A percentile compares a stretch with the other conserved stretches of the same genome.
Conservation (phyloP, 148 eudicot species). For the Chenopodium album region DNA sequence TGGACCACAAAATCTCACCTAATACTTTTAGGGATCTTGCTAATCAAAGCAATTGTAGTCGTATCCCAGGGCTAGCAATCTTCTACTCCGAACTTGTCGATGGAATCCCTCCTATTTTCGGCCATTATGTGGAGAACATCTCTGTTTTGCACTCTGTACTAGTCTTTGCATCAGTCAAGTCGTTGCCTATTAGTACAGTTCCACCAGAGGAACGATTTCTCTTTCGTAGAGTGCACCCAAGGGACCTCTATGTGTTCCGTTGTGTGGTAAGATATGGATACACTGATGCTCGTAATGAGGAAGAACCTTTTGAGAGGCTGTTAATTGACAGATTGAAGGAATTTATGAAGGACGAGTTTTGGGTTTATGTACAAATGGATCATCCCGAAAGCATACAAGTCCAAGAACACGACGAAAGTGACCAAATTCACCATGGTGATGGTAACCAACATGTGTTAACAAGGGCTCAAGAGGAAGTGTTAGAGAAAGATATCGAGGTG, state of each 20-base stretch:
- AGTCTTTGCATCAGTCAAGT: background rate
- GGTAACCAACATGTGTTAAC: background rate
- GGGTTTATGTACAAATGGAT: constrained; percentile 13
- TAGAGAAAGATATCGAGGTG: background rate
- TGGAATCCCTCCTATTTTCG: background rate
- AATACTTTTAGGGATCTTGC: background rate
- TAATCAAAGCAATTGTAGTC: background rate
- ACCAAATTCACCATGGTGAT: constrained; percentile 58
- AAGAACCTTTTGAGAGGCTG: background rate
- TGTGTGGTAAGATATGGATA: background rate
- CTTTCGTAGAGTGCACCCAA: background rate
- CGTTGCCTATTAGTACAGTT: background rate
- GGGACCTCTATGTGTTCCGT: background rate
- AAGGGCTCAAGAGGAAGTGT: background rate
- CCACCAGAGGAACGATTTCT: background rate
- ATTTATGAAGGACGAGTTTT: constrained; percentile 34
- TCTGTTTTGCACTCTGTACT: background rate
- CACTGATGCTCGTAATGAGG: background rate
- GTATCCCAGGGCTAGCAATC: background rate
- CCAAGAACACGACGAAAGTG: background rate
- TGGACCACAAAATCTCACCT: background rate
- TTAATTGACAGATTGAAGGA: background rate
- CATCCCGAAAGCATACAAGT: constrained; percentile 40
- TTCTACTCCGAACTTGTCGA: background rate
- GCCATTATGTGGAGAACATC: background rate